phyloP scores from a whole-genome alignment of 2,329 filamentous ascomycete species.

The Talaromyces sp. region DNA sequence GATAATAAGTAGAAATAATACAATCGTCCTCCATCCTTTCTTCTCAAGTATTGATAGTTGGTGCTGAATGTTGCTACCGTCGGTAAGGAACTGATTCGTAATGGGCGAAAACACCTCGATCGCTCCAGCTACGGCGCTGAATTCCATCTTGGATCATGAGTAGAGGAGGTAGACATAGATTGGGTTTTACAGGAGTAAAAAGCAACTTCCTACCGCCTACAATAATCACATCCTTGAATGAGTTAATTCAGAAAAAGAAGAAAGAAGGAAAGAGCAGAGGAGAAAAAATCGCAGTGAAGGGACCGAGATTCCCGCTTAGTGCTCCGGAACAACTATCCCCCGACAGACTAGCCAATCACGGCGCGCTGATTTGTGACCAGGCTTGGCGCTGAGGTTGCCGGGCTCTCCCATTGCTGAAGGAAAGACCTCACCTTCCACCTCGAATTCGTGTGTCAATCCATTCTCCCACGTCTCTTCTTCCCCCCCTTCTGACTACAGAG shows the following conservation, averaged over 20 bases:
- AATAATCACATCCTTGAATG: conserved; percentile 65
- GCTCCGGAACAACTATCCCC: conserved; percentile 33
- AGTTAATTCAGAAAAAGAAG: conserved; percentile 49
- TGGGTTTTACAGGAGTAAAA: conserved; percentile 15
- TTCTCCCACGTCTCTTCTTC: conserved; percentile 15
- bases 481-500: conserved; percentile 6
- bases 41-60: not conserved
- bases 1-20: not conserved
- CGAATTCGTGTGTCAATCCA: conserved; percentile 21
- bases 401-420: conserved; percentile 25
- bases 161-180: conserved; percentile 59
- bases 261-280: conserved; percentile 33
- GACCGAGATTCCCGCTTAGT: conserved; percentile 16
- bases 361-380: conserved; percentile 39
- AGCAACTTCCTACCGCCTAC: conserved; percentile 55
- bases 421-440: conserved; percentile 21
- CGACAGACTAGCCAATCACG: conserved; percentile 40
- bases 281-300: conserved; percentile 28
- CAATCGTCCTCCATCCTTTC: not conserved
- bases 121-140: conserved; percentile 64
- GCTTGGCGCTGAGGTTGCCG: conserved; percentile 25
- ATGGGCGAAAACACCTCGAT: conserved; percentile 53
- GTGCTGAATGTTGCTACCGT: conserved; percentile 58
- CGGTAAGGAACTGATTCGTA: conserved; percentile 65
- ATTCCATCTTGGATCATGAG: conserved; percentile 61